Evolutionary conservation across 2,329 filamentous ascomycete genomes (phyloP), one percentile per base, ranked within the genome.

Genomic region (Monilinia aucupariae): DNA sequence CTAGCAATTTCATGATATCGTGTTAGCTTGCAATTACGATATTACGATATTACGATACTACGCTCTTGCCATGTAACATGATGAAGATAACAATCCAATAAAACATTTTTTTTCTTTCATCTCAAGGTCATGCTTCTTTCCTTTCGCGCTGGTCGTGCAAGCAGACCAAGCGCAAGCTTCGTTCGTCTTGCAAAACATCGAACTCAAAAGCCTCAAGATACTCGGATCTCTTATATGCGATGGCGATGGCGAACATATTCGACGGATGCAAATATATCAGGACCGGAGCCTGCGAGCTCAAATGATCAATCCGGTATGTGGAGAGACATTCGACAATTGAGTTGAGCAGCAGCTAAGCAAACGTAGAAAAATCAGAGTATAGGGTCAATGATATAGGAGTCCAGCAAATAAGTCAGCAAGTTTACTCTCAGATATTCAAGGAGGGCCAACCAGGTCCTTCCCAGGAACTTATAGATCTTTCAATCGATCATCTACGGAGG

Each of bases 311-410:
- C 15, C 15, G 37, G 59, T 61, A 54, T 20, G 59, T 61, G 37
- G 22, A 25, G 6, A 45, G 12, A 13, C 17, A 30, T 2, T 39
- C n/a, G 20, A 39, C 43, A 62, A 20, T 48, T 32, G 20, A 30
- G 8, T 20, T 43, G 13, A 58, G 41, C 20, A 17, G 15, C 64
- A 64, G 45, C 64, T 70, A 51, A 69, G 59, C 13, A 41, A 47
- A 62, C 20, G 7, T 56, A 71, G 69, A 64, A 66, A 50, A 67
- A 20, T 82, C 83, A 8, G 77, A 82, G 63, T 80, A 91, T 55
- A 86, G 94, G 68, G 91, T 89, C 79, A 99, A 96, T 77, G 90
- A 96, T 69, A 92, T 99, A 70, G 91, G 91, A 60, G 91, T 99
- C 47, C 94, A 99, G 77, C 93, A 97, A 72, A 80, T 99, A 69